Base-by-base conservation (phyloP, 805 yeast species). In the Grigorovia transvaalensis region DNA sequence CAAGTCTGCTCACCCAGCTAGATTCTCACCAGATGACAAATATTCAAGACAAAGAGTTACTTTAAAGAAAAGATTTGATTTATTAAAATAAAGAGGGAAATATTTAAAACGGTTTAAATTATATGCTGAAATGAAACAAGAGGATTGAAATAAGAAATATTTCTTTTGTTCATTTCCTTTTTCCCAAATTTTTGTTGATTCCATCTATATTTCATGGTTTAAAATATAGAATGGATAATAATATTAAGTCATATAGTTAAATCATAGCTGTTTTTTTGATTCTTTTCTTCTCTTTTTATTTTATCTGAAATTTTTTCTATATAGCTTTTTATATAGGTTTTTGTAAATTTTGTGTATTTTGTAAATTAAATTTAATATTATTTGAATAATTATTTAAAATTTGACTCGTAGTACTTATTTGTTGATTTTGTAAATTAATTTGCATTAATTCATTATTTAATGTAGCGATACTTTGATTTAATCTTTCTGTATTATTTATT, bases 11-110 rank as follows among this genome's bases (percentile, higher is more conserved):
- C 99, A 93, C 72, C 99, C 99, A 56, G 99, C 99, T 50, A 85
- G 99, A 74, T 93, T 93, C 72, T 93, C 99, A 38, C 99, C 99
- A 61, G 99, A 93, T 71, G 99, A 93, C 80, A 93, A 93, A 75
- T 91, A 88, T 77, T 93, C 99, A 47, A 85, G 97, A 78, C 98
- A 93, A 74, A 88, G 99, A 80, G 96, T 93, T 49, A 91, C 98
- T 53, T 79, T 93, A 68, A 93, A 93, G 83, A 93, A 88, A 79
- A 85, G 99, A 77, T 91, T 74, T 70, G 83, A 84, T 60, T 69
- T 93, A 71, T 77, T 93, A 33, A 33, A 33, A 5, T 33, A 33
- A 33, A 23, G 27, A 23, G 3, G 27, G 27, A 23, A 23, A 23
- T 23, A 4, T 23, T 23, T n/a, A n/a, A 23, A 23, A 23, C 27